Evolutionary conservation across 192 early-diverging fungal species (phyloP).

Genomic region (Jimgerdemannia flammicorona): DNA sequence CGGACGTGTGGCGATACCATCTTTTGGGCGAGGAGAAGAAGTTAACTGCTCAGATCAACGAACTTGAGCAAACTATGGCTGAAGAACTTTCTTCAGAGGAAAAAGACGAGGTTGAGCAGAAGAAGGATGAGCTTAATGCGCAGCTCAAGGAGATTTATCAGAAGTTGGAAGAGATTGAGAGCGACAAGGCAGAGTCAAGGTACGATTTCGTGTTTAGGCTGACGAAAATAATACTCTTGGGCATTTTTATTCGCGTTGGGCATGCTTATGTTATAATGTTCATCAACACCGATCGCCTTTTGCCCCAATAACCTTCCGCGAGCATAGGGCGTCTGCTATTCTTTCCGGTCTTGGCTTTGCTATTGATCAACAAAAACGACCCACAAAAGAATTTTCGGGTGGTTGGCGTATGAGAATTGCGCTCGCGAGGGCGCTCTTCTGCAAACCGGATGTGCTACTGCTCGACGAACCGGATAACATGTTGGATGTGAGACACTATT

Average conservation of each 20-base stretch:
- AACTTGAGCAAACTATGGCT: conserved; percentile 44
- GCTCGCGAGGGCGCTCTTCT: conserved; percentile 94
- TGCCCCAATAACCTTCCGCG: conserved; percentile 4
- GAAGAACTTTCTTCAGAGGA: conserved; percentile 47
- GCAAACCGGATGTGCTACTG: conserved; percentile 85
- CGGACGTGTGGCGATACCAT: conserved; percentile 89
- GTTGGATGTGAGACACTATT: conserved; percentile 53
- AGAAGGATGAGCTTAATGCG: conserved; percentile 44
- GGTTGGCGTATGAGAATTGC: conserved; percentile 99
- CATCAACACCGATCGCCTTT: background rate
- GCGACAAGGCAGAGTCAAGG: conserved; percentile 93
- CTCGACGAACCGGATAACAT: conserved; percentile 94
- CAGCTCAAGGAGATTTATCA: conserved; percentile 79
- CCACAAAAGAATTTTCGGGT: conserved; percentile 95
- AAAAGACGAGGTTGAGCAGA: conserved; percentile 48
- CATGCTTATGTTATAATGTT: too few relatives aligned
- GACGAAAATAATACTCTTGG: background rate
- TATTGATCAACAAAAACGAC: conserved; percentile 66
- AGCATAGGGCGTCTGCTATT: conserved; percentile 82
- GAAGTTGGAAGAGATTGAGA: conserved; percentile 92
- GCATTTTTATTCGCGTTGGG: too few relatives aligned
- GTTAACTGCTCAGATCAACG: conserved; percentile 50
- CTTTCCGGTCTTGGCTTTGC: conserved; percentile 95
- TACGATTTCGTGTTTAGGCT: conserved; percentile 14
- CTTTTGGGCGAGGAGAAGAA: conserved; percentile 82